Evolutionary conservation across 1,284 basidiomycete genomes (phyloP).

Genomic region (Erythrobasidium hasegawianum): DNA sequence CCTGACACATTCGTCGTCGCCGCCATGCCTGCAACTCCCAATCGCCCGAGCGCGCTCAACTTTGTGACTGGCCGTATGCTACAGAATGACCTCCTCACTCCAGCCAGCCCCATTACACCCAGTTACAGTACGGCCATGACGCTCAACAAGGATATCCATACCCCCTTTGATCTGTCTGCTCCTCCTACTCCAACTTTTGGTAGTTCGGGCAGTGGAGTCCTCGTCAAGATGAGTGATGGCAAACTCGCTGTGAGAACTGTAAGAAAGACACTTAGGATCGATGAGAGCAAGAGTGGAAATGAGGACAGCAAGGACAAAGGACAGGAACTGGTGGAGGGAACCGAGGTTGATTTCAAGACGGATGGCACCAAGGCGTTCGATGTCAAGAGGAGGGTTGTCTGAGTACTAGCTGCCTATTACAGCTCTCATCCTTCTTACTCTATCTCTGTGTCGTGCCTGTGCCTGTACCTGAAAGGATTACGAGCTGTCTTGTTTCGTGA

Average conservation of each 20-base stretch:
- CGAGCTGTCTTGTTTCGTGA: no score
- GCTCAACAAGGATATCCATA: constrained; percentile 1
- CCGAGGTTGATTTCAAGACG: constrained; percentile 30
- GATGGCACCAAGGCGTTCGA: constrained; percentile 31
- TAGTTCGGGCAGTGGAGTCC: constrained; percentile 19
- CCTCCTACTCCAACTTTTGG: constrained; percentile 25
- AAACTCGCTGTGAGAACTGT: constrained; percentile 20
- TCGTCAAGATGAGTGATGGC: constrained; percentile 23
- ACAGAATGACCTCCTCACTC: constrained; percentile 15
- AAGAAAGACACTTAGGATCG: constrained; percentile 30
- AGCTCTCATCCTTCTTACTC: no score
- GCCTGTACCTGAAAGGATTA: no score
- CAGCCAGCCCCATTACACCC: constrained; percentile 21
- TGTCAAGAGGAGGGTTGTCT: constrained; percentile 9
- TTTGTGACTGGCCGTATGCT: constrained; percentile 14
- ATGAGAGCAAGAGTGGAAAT: neutral
- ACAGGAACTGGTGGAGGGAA: constrained; percentile 27
- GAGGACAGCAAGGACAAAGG: constrained; percentile 12
- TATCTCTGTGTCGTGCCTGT: neutral
- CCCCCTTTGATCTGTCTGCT: constrained; percentile 20
- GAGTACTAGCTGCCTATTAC: no score
- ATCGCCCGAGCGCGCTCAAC: constrained; percentile 14
- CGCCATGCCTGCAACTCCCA: neutral
- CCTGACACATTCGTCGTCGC: no score
- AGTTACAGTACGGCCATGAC: constrained; percentile 9